Base-by-base conservation (phyloP, 176 grass and related monocot species). In the Coix lacrymajobi region DNA sequence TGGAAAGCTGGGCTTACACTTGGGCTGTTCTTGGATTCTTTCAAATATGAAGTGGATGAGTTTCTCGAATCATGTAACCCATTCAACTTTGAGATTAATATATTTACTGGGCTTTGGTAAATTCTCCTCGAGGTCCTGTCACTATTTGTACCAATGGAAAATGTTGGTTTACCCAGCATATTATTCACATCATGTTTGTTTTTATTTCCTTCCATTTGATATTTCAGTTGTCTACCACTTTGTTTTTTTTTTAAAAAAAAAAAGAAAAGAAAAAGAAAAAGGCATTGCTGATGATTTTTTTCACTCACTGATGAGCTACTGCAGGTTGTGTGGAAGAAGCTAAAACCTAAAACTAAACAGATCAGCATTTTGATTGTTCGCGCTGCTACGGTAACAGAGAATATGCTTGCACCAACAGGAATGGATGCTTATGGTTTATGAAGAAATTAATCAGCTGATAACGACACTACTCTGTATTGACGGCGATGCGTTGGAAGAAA, bases 1-100 rank as follows among this genome's bases (percentile, higher is more conserved):
- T 98, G 95, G 95, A 98, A 98, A 91, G 95, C 92, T 41, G 92
- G 95, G 14, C 89, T 98, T 58, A 92, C 95, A 5, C 79, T 98
- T 29, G 95, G 92, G 39, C 69, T 98, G 84, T 98, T 98, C 66
- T 76, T 98, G 71, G 95, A 95, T 71, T 91, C 92, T 2, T 98
- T 98, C 17, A 98, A 95, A 78, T 98, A 98, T 83, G 92, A 98
- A 38, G 79, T 86, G 69, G 86, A 88, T 77, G 85, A 52, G 51
- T 74, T 88, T 68, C 74, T 91, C 11, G 92, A 93, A 62, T 95
- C 90, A n/a, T 98, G 86, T 93, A 95, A 80, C 11, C 79, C 82
- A 34, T 93, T 92, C 32, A 78, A 86, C 28, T 78, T 91, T 54
- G 81, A 88, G 45, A 77, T 91, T 31, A 84, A 88, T 98, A 83